Evolutionary conservation across 305 asterid genomes (phyloP).

Genomic region (Stenogyne calaminthoides): DNA sequence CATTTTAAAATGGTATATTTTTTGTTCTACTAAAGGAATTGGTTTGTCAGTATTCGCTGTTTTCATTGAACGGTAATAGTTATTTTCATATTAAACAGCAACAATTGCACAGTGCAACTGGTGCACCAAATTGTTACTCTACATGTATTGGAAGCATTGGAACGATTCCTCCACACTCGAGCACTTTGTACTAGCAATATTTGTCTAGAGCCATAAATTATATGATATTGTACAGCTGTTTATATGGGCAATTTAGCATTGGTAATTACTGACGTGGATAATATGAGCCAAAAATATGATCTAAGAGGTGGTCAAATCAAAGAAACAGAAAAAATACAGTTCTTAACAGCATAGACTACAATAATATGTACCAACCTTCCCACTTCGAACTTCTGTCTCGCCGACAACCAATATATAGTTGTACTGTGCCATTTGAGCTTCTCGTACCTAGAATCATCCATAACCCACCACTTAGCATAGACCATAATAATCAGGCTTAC

Average conservation of each 20-base stretch:
- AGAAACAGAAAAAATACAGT: background rate
- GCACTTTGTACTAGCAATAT: background rate
- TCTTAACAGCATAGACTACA: background rate
- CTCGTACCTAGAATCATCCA: slow-evolving; percentile 65
- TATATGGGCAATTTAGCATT: background rate
- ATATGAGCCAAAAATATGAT: background rate
- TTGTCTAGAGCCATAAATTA: background rate
- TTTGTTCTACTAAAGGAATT: too few species aligned
- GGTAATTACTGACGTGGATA: background rate
- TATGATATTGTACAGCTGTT: background rate
- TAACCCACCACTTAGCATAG: slow-evolving; percentile 10
- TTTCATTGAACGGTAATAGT: too few species aligned
- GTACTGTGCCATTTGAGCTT: slow-evolving; percentile 89
- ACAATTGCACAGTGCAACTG: too few species aligned
- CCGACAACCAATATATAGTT: slow-evolving; percentile 92
- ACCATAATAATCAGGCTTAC: slow-evolving; percentile 15
- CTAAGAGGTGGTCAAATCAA: background rate
- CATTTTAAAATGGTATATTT: too few species aligned
- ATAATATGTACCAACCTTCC: slow-evolving; percentile 52
- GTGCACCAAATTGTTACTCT: background rate
- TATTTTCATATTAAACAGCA: too few species aligned
- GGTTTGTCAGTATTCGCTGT: too few species aligned
- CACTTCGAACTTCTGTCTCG: slow-evolving; percentile 77
- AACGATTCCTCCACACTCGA: background rate
- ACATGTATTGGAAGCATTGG: background rate